These are phyloP conservation scores for Ascochyta rabiei DNA, from an alignment of 2,329 filamentous ascomycete species.

Conservation along the genomic window DNA sequence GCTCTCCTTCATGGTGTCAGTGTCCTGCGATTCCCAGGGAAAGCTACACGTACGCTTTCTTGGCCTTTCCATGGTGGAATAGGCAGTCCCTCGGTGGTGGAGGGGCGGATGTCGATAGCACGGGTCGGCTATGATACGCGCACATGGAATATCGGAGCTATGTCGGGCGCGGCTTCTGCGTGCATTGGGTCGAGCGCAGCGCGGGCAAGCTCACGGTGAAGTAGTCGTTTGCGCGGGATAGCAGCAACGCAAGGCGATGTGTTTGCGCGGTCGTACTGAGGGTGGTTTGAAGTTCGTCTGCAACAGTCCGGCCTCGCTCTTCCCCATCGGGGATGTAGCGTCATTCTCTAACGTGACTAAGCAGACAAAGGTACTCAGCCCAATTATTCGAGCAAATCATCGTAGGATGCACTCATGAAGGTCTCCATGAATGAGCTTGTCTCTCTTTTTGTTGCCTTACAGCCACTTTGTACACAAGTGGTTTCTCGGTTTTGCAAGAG, in stretches of 20 bases:
- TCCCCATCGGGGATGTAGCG: slow-evolving; percentile 24
- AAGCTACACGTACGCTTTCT: slow-evolving; percentile 52
- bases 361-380: slow-evolving; percentile 1
- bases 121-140: slow-evolving; percentile 42
- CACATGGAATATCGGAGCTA: slow-evolving; percentile 44
- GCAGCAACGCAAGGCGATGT: slow-evolving; percentile 11
- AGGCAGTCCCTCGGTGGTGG: slow-evolving; percentile 39
- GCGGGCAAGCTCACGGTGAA: slow-evolving; percentile 27
- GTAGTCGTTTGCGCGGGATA: slow-evolving; percentile 22
- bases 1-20: slow-evolving; percentile 69
- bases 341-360: slow-evolving; percentile 8
- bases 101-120: slow-evolving; percentile 42
- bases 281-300: slow-evolving; percentile 22
- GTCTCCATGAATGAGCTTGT: neutral
- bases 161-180: slow-evolving; percentile 41
- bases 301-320: slow-evolving; percentile 21
- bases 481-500: no score
- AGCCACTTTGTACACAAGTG: neutral
- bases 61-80: slow-evolving; percentile 55
- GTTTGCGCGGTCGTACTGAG: slow-evolving; percentile 7
- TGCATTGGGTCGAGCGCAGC: slow-evolving; percentile 42
- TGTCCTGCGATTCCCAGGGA: neutral
- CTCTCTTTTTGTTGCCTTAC: neutral
- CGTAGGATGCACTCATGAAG: neutral
- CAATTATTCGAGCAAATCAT: no score